Percentiles rank a stretch among this genome's conserved stretches.
These are phyloP conservation scores for Gynochthodes officinalis DNA, from an alignment of 257 asterid genomes.

Conservation along the genomic window DNA sequence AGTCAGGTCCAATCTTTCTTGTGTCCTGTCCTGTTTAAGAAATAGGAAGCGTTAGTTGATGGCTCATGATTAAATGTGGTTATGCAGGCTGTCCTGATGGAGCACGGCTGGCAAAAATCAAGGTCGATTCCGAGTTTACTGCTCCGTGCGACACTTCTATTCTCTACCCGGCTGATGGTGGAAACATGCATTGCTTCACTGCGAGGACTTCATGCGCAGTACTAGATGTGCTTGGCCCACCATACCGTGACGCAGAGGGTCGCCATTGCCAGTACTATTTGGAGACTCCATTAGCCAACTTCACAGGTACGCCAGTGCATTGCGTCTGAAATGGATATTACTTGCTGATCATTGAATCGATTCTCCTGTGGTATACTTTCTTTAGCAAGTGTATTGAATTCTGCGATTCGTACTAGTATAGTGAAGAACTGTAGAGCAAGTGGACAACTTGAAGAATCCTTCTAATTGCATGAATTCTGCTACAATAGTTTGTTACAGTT, in stretches of 20 bases:
- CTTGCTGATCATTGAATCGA: neutral
- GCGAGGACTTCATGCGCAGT: constrained; percentile 83
- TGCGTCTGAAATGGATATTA: too few species aligned
- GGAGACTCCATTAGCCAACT: constrained; percentile 47
- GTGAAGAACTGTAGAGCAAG: too few species aligned
- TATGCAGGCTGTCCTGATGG: constrained; percentile 30
- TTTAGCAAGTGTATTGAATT: too few species aligned
- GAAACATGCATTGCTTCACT: constrained; percentile 83
- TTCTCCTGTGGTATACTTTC: too few species aligned
- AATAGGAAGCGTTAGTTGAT: too few species aligned
- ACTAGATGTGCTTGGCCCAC: constrained; percentile 92
- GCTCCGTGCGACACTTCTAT: constrained; percentile 64
- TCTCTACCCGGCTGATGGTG: constrained; percentile 77
- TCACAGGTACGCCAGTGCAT: constrained; percentile 26
- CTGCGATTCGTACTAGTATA: too few species aligned
- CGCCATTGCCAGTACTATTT: constrained; percentile 80
- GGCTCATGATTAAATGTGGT: too few species aligned
- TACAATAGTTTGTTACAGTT: too few species aligned
- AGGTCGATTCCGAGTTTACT: constrained; percentile 58
- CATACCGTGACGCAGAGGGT: constrained; percentile 76
- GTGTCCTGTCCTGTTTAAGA: too few species aligned
- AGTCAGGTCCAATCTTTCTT: neutral
- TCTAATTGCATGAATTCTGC: too few species aligned
- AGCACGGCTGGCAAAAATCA: constrained; percentile 53
- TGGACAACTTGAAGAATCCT: too few species aligned